Conservation (phyloP, 1,284 basidiomycete genomes). For the Ustilago esculenta region DNA sequence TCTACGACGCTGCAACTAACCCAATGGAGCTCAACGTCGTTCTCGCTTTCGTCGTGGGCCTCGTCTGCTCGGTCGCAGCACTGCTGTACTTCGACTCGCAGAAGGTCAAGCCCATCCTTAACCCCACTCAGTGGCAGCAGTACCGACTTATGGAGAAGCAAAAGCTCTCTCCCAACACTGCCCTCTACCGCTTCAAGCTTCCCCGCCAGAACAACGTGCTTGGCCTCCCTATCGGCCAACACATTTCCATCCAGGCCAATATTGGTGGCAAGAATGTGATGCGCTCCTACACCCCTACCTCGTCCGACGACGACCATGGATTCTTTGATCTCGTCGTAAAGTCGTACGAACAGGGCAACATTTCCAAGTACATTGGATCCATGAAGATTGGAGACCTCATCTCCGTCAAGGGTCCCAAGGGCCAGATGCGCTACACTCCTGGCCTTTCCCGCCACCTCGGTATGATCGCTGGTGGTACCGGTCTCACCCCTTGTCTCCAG, state of each 20-base stretch:
- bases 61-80: constrained; percentile 44
- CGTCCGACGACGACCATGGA: constrained; percentile 88
- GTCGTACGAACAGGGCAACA: constrained; percentile 96
- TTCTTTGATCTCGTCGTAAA: constrained; percentile 97
- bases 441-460: constrained; percentile 73
- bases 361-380: constrained; percentile 83
- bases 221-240: constrained; percentile 94
- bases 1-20: constrained; percentile 52
- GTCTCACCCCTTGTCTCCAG: constrained; percentile 86
- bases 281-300: constrained; percentile 94
- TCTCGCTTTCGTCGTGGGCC: constrained; percentile 58
- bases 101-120: constrained; percentile 73
- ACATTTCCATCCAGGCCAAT: constrained; percentile 89
- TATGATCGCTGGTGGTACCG: constrained; percentile 93
- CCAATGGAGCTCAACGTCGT: constrained; percentile 62
- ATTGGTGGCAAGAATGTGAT: constrained; percentile 89
- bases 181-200: constrained; percentile 90
- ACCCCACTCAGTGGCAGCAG: constrained; percentile 80
- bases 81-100: constrained; percentile 54
- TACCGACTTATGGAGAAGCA: constrained; percentile 85
- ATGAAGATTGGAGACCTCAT: constrained; percentile 75
- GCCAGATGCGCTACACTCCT: constrained; percentile 73
- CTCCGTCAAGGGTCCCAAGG: constrained; percentile 93
- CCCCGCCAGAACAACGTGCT: constrained; percentile 79
- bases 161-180: constrained; percentile 91